Conservation (phyloP, 1,284 basidiomycete species). For the Malassezia globosa region DNA sequence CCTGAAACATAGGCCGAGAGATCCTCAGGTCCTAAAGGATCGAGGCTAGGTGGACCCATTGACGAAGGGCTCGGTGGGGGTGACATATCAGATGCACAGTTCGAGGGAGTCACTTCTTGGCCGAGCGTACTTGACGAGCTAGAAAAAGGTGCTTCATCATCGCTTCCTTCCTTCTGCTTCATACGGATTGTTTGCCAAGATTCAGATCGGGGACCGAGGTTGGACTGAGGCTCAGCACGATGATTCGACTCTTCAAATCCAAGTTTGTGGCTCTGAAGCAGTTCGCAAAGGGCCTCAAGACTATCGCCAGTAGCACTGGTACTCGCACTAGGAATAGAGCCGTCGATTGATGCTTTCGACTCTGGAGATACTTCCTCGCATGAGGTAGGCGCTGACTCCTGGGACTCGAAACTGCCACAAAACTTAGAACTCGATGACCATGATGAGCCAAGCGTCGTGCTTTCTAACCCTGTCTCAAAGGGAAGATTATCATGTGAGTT, state of each 20-base stretch:
- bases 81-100: too few species aligned
- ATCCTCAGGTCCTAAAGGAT: conserved; percentile 1
- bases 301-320: neutral
- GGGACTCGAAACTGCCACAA: neutral
- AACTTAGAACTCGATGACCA: conserved; percentile 13
- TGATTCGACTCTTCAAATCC: neutral
- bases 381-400: neutral
- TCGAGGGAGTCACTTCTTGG: too few species aligned
- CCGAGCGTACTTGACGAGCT: too few species aligned
- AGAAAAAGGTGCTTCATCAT: too few species aligned
- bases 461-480: neutral
- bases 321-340: neutral
- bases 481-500: neutral
- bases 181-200: neutral
- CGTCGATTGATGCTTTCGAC: neutral
- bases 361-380: neutral
- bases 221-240: neutral
- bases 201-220: neutral
- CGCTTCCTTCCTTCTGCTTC: neutral
- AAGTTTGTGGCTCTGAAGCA: neutral
- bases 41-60: neutral
- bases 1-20: conserved; percentile 38
- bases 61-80: too few species aligned
- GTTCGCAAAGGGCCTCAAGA: neutral
- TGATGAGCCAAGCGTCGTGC: conserved; percentile 1